A percentile compares a stretch with the other conserved stretches of the same genome.
These are phyloP conservation scores for Xylaria arbuscula DNA, from an alignment of 2,329 filamentous ascomycete species.

Conservation along the genomic window DNA sequence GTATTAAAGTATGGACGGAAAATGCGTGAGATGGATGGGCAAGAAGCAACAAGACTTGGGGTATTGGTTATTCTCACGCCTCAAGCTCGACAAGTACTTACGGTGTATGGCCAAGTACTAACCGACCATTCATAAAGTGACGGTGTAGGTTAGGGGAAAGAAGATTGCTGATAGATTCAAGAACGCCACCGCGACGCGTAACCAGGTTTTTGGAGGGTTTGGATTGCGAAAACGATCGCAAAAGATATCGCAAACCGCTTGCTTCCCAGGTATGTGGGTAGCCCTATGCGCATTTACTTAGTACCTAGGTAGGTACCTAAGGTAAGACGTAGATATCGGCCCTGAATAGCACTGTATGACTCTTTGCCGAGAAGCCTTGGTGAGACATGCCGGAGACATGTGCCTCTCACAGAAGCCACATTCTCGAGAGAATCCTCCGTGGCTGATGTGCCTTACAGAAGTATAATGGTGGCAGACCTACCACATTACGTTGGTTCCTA, in stretches of 20 bases:
- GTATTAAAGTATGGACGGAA: background rate
- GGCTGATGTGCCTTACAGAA: background rate
- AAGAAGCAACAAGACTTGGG: background rate
- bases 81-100: background rate
- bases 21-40: background rate
- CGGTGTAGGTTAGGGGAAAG: background rate
- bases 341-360: background rate
- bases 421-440: background rate
- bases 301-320: too few relatives aligned
- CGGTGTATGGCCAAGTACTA: background rate
- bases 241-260: background rate
- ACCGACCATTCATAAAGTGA: background rate
- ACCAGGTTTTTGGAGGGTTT: background rate
- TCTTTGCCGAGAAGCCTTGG: background rate
- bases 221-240: background rate
- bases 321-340: too few relatives aligned
- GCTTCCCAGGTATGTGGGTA: background rate
- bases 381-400: background rate
- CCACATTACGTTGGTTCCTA: background rate
- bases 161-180: background rate
- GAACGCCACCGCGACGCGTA: background rate
- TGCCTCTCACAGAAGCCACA: slow-evolving; percentile 1
- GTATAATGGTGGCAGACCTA: background rate
- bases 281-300: too few relatives aligned
- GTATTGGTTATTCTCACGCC: background rate